phyloP scores from a whole-genome alignment of 179 eudicot genomes.

The Vitellaria paradoxa region DNA sequence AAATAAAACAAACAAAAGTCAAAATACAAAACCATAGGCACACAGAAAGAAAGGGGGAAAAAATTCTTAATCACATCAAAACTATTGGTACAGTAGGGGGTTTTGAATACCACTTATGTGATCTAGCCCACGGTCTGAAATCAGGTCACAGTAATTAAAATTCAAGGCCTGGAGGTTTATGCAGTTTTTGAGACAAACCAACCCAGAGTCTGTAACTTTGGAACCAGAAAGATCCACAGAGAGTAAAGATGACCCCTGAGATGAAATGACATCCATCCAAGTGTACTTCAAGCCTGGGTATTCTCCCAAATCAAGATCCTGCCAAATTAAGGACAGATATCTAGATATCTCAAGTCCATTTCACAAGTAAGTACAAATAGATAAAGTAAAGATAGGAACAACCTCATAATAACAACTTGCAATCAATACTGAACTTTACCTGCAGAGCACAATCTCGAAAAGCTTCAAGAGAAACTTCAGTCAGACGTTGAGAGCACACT shows the following conservation, averaged over 20 bases:
- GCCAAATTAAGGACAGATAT: slow-evolving; percentile 14
- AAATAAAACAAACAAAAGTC: too few species aligned
- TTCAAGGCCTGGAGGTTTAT: slow-evolving; percentile 50
- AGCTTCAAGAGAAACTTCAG: slow-evolving; percentile 51
- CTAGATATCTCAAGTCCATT: background rate
- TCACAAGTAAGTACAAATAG: background rate
- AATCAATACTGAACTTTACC: slow-evolving; percentile 28
- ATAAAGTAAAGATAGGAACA: background rate
- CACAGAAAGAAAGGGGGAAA: background rate
- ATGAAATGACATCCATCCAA: slow-evolving; percentile 70
- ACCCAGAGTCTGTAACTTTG: slow-evolving; percentile 69
- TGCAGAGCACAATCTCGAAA: slow-evolving; percentile 78
- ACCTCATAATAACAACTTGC: too few species aligned
- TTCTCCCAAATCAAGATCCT: slow-evolving; percentile 76
- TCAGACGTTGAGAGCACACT: slow-evolving; percentile 54
- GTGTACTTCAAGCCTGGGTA: slow-evolving; percentile 62
- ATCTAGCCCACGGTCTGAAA: slow-evolving; percentile 59
- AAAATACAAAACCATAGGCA: background rate
- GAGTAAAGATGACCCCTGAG: slow-evolving; percentile 71
- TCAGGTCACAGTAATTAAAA: slow-evolving; percentile 59
- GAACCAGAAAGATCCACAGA: slow-evolving; percentile 75
- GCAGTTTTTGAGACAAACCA: slow-evolving; percentile 54
- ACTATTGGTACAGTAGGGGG: too few species aligned
- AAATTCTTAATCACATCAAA: too few species aligned
- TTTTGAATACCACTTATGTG: slow-evolving; percentile 45